phyloP scores from a whole-genome alignment of 2,329 filamentous ascomycete species.

The Fusarium compactum region DNA sequence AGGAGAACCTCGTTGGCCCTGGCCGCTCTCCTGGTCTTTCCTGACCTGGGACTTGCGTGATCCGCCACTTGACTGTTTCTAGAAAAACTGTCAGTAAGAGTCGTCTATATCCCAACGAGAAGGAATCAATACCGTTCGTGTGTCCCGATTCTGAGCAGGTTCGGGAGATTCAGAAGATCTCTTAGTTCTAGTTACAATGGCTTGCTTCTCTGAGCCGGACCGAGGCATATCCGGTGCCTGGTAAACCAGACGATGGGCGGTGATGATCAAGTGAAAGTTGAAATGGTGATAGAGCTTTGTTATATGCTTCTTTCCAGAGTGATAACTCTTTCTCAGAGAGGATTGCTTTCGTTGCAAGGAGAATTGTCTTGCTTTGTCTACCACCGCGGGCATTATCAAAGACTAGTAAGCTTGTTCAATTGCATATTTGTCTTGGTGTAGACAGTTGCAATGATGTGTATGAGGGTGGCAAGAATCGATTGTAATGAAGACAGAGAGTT shows the following conservation, averaged over 20 bases:
- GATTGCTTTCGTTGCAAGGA: conserved; percentile 34
- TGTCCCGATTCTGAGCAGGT: conserved; percentile 5
- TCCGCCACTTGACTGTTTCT: conserved; percentile 25
- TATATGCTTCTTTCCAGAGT: conserved; percentile 18
- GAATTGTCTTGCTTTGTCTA: conserved; percentile 46
- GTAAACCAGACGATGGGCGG: conserved; percentile 42
- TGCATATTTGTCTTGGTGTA: conserved; percentile 27
- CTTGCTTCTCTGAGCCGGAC: conserved; percentile 38
- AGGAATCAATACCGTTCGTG: conserved; percentile 11
- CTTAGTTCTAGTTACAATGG: conserved; percentile 39
- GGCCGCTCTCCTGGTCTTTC: conserved; percentile 42
- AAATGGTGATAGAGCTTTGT: conserved; percentile 22
- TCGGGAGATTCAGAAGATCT: conserved; percentile 36
- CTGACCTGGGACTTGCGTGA: conserved; percentile 18
- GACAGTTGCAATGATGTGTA: neutral
- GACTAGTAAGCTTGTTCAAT: conserved; percentile 18
- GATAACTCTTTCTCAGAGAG: conserved; percentile 11
- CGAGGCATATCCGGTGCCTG: conserved; percentile 47
- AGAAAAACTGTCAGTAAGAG: neutral
- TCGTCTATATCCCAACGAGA: fast-evolving
- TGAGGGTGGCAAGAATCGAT: neutral
- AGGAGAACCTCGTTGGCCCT: conserved; percentile 42
- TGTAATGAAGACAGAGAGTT: neutral
- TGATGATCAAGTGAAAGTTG: conserved; percentile 27
- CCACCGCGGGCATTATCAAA: conserved; percentile 47